Percentiles rank a stretch among this genome's conserved stretches.
Conservation (phyloP, 177 flowering plant genomes). For the Vitis hybrid region DNA sequence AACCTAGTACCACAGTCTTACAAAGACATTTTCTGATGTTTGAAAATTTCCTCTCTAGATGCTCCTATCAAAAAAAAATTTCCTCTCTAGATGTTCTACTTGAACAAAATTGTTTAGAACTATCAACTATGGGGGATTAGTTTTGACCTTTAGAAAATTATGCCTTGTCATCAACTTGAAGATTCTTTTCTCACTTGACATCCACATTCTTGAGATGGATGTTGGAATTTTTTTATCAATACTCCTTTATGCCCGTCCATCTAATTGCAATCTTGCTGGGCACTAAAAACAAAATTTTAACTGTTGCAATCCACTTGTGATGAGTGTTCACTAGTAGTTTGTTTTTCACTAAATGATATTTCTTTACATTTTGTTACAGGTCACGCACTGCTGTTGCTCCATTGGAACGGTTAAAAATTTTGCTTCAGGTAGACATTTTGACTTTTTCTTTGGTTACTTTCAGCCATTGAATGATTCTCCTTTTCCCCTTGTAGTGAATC, state of each 20-base stretch:
- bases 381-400: slow-evolving; percentile 97
- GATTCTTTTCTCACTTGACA: neutral
- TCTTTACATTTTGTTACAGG: slow-evolving; percentile 37
- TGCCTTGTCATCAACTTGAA: too few species aligned
- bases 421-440: slow-evolving; percentile 69
- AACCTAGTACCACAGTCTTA: too few species aligned
- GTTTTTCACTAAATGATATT: neutral
- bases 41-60: too few species aligned
- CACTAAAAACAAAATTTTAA: neutral
- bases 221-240: neutral
- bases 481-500: neutral
- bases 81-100: too few species aligned
- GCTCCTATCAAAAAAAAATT: too few species aligned
- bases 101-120: too few species aligned
- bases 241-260: neutral
- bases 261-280: neutral
- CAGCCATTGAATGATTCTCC: neutral
- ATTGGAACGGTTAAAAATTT: slow-evolving; percentile 76
- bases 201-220: neutral
- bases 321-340: neutral
- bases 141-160: too few species aligned
- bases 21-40: too few species aligned
- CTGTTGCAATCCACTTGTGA: neutral
- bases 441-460: neutral
- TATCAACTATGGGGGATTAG: too few species aligned